Conservation (phyloP, 1,139 yeast species). For the Lodderomyces margitis region DNA sequence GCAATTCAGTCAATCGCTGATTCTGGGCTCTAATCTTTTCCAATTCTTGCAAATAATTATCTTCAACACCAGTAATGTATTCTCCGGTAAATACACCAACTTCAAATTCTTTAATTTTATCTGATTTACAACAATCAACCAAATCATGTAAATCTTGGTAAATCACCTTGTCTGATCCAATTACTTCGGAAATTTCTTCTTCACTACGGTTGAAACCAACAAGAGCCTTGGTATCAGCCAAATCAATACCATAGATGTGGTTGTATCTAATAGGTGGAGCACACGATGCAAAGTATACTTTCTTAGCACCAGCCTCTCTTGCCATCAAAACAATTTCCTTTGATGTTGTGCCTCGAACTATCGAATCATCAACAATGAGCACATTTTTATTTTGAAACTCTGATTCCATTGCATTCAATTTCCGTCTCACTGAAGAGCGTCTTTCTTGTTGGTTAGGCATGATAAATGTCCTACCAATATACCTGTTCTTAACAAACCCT, state of each 20-base stretch:
- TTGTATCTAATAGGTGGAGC: conserved; percentile 96
- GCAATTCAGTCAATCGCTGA: conserved; percentile 54
- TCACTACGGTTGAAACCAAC: conserved; percentile 82
- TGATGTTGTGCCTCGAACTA: conserved; percentile 96
- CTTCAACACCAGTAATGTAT: conserved; percentile 90
- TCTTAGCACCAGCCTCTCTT: conserved; percentile 92
- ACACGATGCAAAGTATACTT: conserved; percentile 92
- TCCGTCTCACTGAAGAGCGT: conserved; percentile 89
- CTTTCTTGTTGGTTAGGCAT: conserved; percentile 98
- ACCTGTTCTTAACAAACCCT: conserved; percentile 95
- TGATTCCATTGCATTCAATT: conserved; percentile 92
- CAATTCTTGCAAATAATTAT: conserved; percentile 74
- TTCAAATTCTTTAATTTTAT: conserved; percentile 59
- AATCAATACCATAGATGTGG: conserved; percentile 95
- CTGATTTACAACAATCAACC: conserved; percentile 68
- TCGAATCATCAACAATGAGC: conserved; percentile 93
- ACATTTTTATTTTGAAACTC: conserved; percentile 87
- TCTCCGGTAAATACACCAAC: conserved; percentile 97
- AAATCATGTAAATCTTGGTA: conserved; percentile 85
- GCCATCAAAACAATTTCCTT: conserved; percentile 97
- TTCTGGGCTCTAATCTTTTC: conserved; percentile 83
- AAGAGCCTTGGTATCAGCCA: conserved; percentile 91
- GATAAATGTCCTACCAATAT: conserved; percentile 95
- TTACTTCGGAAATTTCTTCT: conserved; percentile 68
- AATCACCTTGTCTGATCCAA: conserved; percentile 90